Conservation (phyloP, 345 rosid genomes). For the Rhizophora apiculata region DNA sequence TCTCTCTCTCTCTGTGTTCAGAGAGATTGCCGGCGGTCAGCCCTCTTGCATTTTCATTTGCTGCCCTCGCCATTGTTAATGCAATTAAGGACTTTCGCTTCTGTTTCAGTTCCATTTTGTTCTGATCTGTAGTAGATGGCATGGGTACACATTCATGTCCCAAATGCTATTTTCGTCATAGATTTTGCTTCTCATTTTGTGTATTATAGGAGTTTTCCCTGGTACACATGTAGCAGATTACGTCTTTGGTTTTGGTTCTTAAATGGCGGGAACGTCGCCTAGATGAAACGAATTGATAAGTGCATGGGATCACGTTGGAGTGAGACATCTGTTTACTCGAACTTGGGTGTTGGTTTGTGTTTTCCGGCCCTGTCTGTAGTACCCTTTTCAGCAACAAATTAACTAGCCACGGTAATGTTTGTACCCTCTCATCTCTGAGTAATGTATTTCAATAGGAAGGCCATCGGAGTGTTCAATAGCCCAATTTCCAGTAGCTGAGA, state of each 20-base stretch:
- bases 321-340: slow-evolving; percentile 8
- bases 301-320: background rate
- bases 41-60: slow-evolving; percentile 15
- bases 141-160: slow-evolving; percentile 10
- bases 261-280: background rate
- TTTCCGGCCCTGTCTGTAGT: background rate
- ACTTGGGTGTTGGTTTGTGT: slow-evolving; percentile 9
- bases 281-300: slow-evolving; percentile 1
- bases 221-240: too few relatives aligned
- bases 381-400: background rate
- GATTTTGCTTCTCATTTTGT: background rate
- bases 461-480: too few relatives aligned
- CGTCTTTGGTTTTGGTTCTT: too few relatives aligned
- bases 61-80: background rate
- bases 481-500: too few relatives aligned
- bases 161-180: slow-evolving; percentile 12
- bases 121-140: slow-evolving; percentile 12
- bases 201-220: too few relatives aligned
- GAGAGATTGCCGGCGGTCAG: slow-evolving; percentile 42
- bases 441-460: too few relatives aligned
- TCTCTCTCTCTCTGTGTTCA: slow-evolving; percentile 12
- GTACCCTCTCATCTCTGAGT: too few relatives aligned
- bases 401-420: background rate
- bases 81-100: slow-evolving; percentile 5
- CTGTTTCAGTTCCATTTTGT: background rate